Base-by-base conservation (phyloP, 495 filamentous ascomycete species). In the Lasiosphaeria ovina region DNA sequence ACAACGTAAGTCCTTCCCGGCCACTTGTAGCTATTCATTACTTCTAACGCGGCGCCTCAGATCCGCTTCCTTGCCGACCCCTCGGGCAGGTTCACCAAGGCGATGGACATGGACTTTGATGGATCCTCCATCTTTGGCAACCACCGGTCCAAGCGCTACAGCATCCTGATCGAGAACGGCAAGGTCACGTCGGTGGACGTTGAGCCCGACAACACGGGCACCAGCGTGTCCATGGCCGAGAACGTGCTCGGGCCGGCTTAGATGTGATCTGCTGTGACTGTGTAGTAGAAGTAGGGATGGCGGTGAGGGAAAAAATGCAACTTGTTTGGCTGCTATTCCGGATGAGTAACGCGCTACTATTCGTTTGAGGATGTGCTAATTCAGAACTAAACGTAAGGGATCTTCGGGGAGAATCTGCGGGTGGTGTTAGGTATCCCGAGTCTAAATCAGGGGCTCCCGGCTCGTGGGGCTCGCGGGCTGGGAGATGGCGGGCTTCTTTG, bases 11-110 rank as follows among this genome's bases (percentile, higher is more conserved):
- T 83, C 31, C 16, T 14, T 34, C 4, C 3, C n/a, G 47, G 9
- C 24, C 9, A 38, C 8, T 47, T 47, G 5, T 6, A 35, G 9
- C 33, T 16, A 35, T 33, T 10, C 7, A 11, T 51, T 6, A 51
- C n/a, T 17, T 14, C 51, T 54, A n/a, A 54, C 51, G 14, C 51
- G 5, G 4, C 3, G 8, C 36, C 36, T n/a, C 35, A 81, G 78
- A 75, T 97, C 72, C 92, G 93, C 65, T 97, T 96, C 81, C 81
- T 98, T 16, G 93, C 89, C 59, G 94, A 98, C 75, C 90, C 94
- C 12, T 76, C 84, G n/a, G 88, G 81, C 53, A 76, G 83, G 59
- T 95, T 97, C 80, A 96, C 90, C 62, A 85, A 90, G 63, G 89
- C 89, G 31, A 81, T 97, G 9, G 92, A 95, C 62, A 80, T 98